A percentile compares a stretch with the other conserved stretches of the same genome.
Evolutionary conservation across 306 rosid species (phyloP).

Genomic region (Inga oerstediana): DNA sequence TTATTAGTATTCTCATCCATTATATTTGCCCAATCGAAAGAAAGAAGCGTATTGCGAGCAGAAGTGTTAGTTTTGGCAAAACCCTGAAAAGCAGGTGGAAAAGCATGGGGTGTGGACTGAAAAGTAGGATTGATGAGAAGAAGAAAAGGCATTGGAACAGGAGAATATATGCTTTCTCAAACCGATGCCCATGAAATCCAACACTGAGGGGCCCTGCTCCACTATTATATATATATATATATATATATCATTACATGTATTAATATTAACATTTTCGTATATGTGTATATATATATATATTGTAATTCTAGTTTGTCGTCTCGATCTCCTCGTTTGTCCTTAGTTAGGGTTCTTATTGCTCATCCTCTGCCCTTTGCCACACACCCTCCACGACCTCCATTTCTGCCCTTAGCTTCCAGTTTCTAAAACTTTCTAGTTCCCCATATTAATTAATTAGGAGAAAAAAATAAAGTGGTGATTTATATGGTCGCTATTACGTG

Average conservation of each 20-base stretch:
- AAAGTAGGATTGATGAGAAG: slow-evolving; percentile 42
- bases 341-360: not conserved
- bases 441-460: not conserved
- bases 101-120: slow-evolving; percentile 50
- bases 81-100: slow-evolving; percentile 52
- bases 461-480: not conserved
- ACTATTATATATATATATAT: not conserved
- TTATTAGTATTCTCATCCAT: not conserved
- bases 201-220: slow-evolving; percentile 41
- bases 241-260: not conserved
- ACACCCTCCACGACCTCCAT: not conserved
- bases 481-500: not conserved
- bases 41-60: not conserved
- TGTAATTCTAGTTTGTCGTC: not conserved
- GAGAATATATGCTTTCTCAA: slow-evolving; percentile 61
- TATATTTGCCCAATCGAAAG: not conserved
- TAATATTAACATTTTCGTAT: not conserved
- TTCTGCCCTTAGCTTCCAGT: not conserved
- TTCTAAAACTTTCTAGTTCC: not conserved
- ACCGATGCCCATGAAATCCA: slow-evolving; percentile 46
- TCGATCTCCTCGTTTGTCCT: not conserved
- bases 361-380: not conserved
- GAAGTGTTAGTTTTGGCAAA: slow-evolving; percentile 38
- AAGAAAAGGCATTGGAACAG: slow-evolving; percentile 56
- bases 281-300: not conserved